phyloP scores from a whole-genome alignment of 2,329 filamentous ascomycete genomes.

The Exophiala phaeomuriformis region DNA sequence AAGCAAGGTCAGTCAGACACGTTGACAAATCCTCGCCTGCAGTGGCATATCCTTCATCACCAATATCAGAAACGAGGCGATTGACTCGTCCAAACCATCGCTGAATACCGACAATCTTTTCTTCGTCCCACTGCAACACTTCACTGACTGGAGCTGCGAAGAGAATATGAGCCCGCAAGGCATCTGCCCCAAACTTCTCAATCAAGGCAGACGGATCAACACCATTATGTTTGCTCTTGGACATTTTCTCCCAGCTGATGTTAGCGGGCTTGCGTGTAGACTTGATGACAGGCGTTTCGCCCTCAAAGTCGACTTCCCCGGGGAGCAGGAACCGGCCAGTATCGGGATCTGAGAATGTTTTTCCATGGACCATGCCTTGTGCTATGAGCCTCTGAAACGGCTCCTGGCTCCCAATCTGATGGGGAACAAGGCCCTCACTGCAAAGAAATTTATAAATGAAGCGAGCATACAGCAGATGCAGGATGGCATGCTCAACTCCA shows the following conservation, averaged over 20 bases:
- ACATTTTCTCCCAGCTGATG: conserved; percentile 83
- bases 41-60: conserved; percentile 25
- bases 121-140: conserved; percentile 79
- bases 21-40: conserved; percentile 33
- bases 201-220: conserved; percentile 73
- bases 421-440: conserved; percentile 37
- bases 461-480: conserved; percentile 80
- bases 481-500: conserved; percentile 82
- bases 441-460: conserved; percentile 86
- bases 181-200: conserved; percentile 69
- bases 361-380: conserved; percentile 90
- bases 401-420: conserved; percentile 48
- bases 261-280: conserved; percentile 53
- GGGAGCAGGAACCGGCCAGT: conserved; percentile 71
- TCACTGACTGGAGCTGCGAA: conserved; percentile 82
- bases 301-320: conserved; percentile 56
- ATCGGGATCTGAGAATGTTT: conserved; percentile 67
- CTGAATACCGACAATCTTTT: conserved; percentile 71
- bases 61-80: conserved; percentile 45
- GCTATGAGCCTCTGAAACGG: conserved; percentile 77
- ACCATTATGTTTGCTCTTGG: conserved; percentile 88
- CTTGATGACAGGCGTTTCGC: conserved; percentile 53
- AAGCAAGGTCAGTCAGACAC: conserved; percentile 2
- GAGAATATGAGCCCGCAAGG: conserved; percentile 76
- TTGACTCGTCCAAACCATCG: conserved; percentile 68